These are phyloP conservation scores for Didymella arachidicola DNA, from an alignment of 2,329 filamentous ascomycete species.

Conservation along the genomic window DNA sequence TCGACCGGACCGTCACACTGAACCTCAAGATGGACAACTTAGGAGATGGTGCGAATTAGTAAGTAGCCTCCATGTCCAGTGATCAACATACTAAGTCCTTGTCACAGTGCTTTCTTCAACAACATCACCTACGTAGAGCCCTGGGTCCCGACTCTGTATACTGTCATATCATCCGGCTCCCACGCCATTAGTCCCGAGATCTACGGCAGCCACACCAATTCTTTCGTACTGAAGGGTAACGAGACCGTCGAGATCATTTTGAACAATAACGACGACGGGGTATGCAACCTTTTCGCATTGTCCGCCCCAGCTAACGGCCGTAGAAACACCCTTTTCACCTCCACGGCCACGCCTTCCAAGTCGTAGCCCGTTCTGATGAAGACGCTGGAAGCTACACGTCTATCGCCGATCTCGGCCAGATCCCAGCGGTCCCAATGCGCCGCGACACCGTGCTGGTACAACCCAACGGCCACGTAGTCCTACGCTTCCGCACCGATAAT, in stretches of 20 bases:
- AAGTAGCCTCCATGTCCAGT: constrained; percentile 32
- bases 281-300: constrained; percentile 59
- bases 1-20: constrained; percentile 69
- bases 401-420: constrained; percentile 55
- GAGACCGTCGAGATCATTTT: constrained; percentile 74
- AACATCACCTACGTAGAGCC: constrained; percentile 75
- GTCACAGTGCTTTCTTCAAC: constrained; percentile 63
- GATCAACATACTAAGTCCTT: background rate
- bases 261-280: constrained; percentile 73
- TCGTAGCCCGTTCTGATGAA: constrained; percentile 42
- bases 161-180: constrained; percentile 67
- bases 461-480: constrained; percentile 62
- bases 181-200: constrained; percentile 52
- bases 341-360: constrained; percentile 61
- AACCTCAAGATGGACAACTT: constrained; percentile 68
- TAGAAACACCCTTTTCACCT: constrained; percentile 70
- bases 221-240: constrained; percentile 70
- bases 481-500: constrained; percentile 64
- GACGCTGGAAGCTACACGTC: constrained; percentile 35
- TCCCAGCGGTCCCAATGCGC: constrained; percentile 53
- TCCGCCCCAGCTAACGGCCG: background rate
- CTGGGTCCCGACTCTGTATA: constrained; percentile 81
- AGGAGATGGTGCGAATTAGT: constrained; percentile 71
- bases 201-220: constrained; percentile 61
- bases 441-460: constrained; percentile 63